Conservation (phyloP, 208 protist species). For the Trypanosoma rangeli region DNA sequence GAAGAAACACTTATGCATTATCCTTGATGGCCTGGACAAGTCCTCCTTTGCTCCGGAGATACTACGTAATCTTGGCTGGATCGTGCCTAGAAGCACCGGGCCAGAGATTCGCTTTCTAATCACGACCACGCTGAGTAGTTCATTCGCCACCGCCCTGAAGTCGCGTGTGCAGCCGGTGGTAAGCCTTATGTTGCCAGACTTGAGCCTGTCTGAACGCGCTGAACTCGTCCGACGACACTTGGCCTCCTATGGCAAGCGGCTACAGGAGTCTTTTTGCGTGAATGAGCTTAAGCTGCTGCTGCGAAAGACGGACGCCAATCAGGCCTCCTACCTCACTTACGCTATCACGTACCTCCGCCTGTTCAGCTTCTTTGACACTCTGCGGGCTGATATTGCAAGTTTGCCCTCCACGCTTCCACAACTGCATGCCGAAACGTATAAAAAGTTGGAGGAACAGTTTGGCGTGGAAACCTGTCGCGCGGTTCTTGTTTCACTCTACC, state of each 20-base stretch:
- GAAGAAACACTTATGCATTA: slow-evolving; percentile 31
- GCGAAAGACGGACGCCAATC: slow-evolving; percentile 63
- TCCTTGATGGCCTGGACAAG: slow-evolving; percentile 74
- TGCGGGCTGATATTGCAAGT: slow-evolving; percentile 66
- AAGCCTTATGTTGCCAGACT: slow-evolving; percentile 36
- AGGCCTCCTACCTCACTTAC: slow-evolving; percentile 66
- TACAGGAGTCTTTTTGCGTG: slow-evolving; percentile 70
- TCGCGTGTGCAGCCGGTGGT: slow-evolving; percentile 40
- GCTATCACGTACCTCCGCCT: slow-evolving; percentile 76
- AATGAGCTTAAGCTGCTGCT: slow-evolving; percentile 72
- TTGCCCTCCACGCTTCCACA: slow-evolving; percentile 56
- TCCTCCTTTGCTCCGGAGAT: slow-evolving; percentile 51
- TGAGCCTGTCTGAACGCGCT: slow-evolving; percentile 59
- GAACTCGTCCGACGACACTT: slow-evolving; percentile 78
- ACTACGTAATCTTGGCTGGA: slow-evolving; percentile 45
- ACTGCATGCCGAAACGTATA: slow-evolving; percentile 54
- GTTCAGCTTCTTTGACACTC: slow-evolving; percentile 81
- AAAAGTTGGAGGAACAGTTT: slow-evolving; percentile 56
- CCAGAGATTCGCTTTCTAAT: slow-evolving; percentile 67
- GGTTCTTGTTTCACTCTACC: slow-evolving; percentile 66
- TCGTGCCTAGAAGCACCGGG: slow-evolving; percentile 37
- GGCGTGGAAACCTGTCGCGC: slow-evolving; percentile 41
- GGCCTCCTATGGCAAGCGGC: slow-evolving; percentile 67
- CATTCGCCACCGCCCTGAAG: slow-evolving; percentile 44
- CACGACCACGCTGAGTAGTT: slow-evolving; percentile 27